A percentile compares a stretch with the other conserved stretches of the same genome.
These are phyloP conservation scores for Actinomortierella ambigua DNA, from an alignment of 371 early-diverging fungal species.

Conservation along the genomic window DNA sequence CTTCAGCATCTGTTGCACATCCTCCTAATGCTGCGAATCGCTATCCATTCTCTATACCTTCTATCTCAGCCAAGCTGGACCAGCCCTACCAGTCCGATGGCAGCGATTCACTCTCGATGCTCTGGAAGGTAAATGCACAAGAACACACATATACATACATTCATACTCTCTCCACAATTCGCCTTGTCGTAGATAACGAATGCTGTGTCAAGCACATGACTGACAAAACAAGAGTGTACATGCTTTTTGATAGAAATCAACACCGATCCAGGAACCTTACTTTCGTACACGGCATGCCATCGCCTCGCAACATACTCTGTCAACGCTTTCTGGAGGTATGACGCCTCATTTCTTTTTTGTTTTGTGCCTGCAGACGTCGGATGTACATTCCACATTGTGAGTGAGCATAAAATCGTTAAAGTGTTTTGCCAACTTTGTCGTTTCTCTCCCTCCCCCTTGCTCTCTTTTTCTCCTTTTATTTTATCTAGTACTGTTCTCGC, in stretches of 20 bases:
- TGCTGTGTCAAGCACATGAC: no score
- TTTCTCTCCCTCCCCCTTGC: no score
- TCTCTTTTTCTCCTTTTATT: no score
- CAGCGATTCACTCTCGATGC: conserved; percentile 29
- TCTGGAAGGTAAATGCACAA: conserved; percentile 32
- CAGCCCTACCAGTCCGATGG: conserved; percentile 34
- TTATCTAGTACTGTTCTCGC: conserved; percentile 29
- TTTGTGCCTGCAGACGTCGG: no score
- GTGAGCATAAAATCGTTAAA: no score
- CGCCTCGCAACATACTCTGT: conserved; percentile 44
- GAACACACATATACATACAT: no score
- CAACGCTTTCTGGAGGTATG: conserved; percentile 42
- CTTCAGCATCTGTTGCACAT: conserved; percentile 24
- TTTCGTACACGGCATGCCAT: conserved; percentile 40
- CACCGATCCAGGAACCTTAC: conserved; percentile 44
- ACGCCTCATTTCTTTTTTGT: not conserved
- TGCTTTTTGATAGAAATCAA: conserved; percentile 24
- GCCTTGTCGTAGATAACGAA: no score
- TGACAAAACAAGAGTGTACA: no score
- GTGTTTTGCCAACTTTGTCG: no score
- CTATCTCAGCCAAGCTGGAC: conserved; percentile 36
- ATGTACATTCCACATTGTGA: no score
- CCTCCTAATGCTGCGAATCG: conserved; percentile 44
- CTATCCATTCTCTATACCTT: conserved; percentile 44
- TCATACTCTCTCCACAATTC: no score